Evolutionary conservation across 1,139 yeast species (phyloP), one percentile per base, ranked within the genome.

Genomic region (Debaryomyces udenii): DNA sequence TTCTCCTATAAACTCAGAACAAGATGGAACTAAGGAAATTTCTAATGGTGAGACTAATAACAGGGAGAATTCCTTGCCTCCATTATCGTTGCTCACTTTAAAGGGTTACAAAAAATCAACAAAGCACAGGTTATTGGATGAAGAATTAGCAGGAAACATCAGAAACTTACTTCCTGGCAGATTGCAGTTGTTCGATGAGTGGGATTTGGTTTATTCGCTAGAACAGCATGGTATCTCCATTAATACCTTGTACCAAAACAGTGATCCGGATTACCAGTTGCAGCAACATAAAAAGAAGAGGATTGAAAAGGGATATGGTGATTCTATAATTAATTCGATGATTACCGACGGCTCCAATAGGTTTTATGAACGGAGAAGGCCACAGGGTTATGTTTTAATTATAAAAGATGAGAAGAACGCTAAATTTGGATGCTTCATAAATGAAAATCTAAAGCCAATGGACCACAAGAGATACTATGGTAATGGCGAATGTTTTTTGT

Each of bases 171-270:
- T 91, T 43, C 96, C 98, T 0, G 76, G 87, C 4, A 68, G 97
- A 37, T 68, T 87, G 31, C 96, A 89, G 57, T 69, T 91, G 20
- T 79, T 79, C 50, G 83, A 83, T 33, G 76, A 76, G 9, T 94
- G 99, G 99, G 66, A 75, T 10, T 63, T 93, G 40, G 65, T 83
- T 2, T 94, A 91, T 59, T 84, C 94, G 17, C 63, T 89, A 48
- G 97, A 91, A 50, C 96, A 89, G 59, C 89, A 90, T 60, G 99
- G 99, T 0, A 84, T 95, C 0, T 86, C 96, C 0, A 62, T 93
- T 40, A 80, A 77, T 46, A 90, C 99, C 0, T 64, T 94, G 24
- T 93, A 72, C 48, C 59, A 66, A n/a, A 63, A 68, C 44, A 55
- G 68, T 40, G 57, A 64, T 35, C 62, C 68, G 0, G 62, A 58